Evolutionary conservation across 805 yeast species (phyloP).

Genomic region (Zygoascus tannicola): DNA sequence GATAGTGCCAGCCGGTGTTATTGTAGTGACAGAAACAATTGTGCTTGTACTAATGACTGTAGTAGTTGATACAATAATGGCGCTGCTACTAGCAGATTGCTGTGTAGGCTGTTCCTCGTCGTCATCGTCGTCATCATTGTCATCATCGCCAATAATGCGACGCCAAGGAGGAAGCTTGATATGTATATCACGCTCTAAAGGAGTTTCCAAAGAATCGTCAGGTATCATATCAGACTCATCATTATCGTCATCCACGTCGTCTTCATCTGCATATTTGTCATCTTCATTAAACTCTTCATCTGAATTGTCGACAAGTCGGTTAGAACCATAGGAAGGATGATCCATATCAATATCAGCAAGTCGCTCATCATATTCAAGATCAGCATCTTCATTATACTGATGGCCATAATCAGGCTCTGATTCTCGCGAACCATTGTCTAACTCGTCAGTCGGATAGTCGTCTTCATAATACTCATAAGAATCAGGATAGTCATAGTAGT

Average conservation of each 20-base stretch:
- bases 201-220: not conserved
- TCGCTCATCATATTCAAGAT: not conserved
- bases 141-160: not conserved
- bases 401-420: no score
- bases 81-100: no score
- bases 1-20: no score
- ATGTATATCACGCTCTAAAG: not conserved
- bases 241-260: not conserved
- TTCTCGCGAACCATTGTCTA: not conserved
- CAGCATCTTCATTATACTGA: not conserved
- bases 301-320: constrained; percentile 1
- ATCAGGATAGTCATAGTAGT: constrained; percentile 4
- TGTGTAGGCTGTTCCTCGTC: no score
- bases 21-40: not conserved
- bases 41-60: no score
- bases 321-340: not conserved
- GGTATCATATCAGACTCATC: not conserved
- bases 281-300: constrained; percentile 2
- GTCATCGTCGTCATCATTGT: no score
- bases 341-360: not conserved
- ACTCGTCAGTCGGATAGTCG: not conserved
- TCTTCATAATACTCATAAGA: constrained; percentile 5
- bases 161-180: not conserved
- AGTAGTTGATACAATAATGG: no score
- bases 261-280: not conserved